These are phyloP conservation scores for Candolleomyces efflorescens DNA, from an alignment of 768 basidiomycete genomes.

Conservation along the genomic window DNA sequence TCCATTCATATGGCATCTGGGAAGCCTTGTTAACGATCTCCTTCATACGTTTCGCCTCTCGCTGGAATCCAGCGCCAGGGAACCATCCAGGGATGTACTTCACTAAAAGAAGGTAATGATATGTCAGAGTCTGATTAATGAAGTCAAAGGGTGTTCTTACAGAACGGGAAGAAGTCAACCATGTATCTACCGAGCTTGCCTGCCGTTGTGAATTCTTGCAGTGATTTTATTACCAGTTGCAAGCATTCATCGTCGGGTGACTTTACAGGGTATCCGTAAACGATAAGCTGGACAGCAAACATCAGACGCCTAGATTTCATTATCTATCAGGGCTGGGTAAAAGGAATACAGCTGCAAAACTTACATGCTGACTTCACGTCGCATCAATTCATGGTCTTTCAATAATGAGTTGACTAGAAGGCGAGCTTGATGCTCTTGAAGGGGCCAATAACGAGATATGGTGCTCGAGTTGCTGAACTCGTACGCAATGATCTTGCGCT, in stretches of 20 bases:
- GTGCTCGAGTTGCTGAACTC: constrained; percentile 2
- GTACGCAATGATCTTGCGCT: neutral
- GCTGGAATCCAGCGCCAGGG: constrained; percentile 9
- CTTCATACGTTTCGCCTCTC: neutral
- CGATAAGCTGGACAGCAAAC: neutral
- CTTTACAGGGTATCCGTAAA: constrained; percentile 9
- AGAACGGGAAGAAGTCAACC: constrained; percentile 7
- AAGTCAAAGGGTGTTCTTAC: neutral
- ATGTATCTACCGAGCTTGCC: constrained; percentile 6
- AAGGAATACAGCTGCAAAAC: neutral
- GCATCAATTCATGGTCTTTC: neutral
- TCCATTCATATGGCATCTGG: constrained; percentile 43
- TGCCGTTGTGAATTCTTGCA: neutral
- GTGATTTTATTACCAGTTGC: neutral
- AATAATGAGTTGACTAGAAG: neutral
- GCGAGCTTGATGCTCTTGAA: constrained; percentile 1
- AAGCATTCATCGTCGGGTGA: constrained; percentile 5
- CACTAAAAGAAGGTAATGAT: neutral
- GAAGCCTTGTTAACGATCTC: constrained; percentile 44
- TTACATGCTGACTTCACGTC: neutral
- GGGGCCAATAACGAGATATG: constrained; percentile 1
- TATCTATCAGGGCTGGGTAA: neutral
- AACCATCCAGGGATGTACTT: constrained; percentile 12
- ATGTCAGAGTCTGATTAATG: no score
- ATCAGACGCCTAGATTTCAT: neutral